phyloP scores from a whole-genome alignment of 2,329 filamentous ascomycete genomes.

The Aspergillus pseudoterreus region DNA sequence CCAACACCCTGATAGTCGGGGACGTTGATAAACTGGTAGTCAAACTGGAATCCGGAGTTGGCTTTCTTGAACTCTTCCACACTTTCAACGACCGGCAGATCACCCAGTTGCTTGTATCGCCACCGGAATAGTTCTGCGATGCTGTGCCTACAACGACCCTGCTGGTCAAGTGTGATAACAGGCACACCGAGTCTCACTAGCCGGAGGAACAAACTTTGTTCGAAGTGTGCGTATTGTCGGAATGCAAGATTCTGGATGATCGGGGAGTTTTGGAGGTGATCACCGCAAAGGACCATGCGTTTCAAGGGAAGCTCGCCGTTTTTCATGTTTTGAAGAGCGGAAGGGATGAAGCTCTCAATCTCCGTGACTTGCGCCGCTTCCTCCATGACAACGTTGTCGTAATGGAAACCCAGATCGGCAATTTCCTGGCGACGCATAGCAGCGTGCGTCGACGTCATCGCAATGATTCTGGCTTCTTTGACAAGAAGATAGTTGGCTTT shows the following conservation, averaged over 20 bases:
- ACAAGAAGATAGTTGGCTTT: slow-evolving; percentile 94
- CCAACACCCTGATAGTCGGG: slow-evolving; percentile 87
- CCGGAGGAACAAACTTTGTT: slow-evolving; percentile 90
- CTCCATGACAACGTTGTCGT: slow-evolving; percentile 97
- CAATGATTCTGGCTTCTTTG: slow-evolving; percentile 94
- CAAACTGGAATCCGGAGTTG: slow-evolving; percentile 88
- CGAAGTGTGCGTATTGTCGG: slow-evolving; percentile 89
- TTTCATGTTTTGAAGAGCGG: slow-evolving; percentile 81
- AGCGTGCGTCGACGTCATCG: slow-evolving; percentile 98
- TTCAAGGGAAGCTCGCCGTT: slow-evolving; percentile 73
- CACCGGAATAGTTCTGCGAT: slow-evolving; percentile 90
- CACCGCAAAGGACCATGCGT: slow-evolving; percentile 86
- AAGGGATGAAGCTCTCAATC: slow-evolving; percentile 91
- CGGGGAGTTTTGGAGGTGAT: slow-evolving; percentile 95
- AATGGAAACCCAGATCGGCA: slow-evolving; percentile 85
- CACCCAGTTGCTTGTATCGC: slow-evolving; percentile 79
- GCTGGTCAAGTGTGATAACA: slow-evolving; percentile 82
- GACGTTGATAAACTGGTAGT: slow-evolving; percentile 96
- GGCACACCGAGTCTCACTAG: slow-evolving; percentile 91
- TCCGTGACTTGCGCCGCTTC: slow-evolving; percentile 98
- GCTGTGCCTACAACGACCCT: slow-evolving; percentile 82
- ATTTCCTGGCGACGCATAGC: slow-evolving; percentile 93
- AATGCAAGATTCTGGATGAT: slow-evolving; percentile 94
- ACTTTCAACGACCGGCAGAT: slow-evolving; percentile 70
- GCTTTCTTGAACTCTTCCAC: slow-evolving; percentile 70